Conservation (phyloP, 2,329 filamentous ascomycete species). For the Orbilia quercus region DNA sequence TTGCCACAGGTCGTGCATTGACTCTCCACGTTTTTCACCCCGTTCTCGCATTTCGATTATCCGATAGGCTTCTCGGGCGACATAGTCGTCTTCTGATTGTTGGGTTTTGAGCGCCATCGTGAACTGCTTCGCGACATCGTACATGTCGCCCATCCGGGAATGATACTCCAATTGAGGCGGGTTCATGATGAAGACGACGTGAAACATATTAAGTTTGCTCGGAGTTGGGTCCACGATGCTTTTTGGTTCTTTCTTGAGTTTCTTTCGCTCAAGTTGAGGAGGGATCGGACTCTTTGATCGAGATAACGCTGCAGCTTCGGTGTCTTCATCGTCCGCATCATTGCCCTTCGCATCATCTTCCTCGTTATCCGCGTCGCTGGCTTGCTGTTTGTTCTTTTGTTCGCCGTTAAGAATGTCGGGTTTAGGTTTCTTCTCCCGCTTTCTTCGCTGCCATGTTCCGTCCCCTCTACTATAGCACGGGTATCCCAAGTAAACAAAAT, state of each 20-base stretch:
- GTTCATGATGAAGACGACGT: slow-evolving; percentile 90
- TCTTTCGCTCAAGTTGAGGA: slow-evolving; percentile 65
- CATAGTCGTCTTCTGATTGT: slow-evolving; percentile 87
- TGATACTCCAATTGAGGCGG: slow-evolving; percentile 82
- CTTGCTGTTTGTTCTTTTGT: slow-evolving; percentile 56
- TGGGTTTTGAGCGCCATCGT: slow-evolving; percentile 93
- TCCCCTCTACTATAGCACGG: slow-evolving; percentile 84
- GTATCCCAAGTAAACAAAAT: slow-evolving; percentile 82
- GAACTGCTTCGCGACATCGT: slow-evolving; percentile 88
- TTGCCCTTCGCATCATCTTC: slow-evolving; percentile 62
- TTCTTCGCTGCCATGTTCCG: slow-evolving; percentile 78
- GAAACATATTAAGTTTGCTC: slow-evolving; percentile 76
- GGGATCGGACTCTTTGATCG: slow-evolving; percentile 63
- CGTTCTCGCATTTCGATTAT: slow-evolving; percentile 85
- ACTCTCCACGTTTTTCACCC: slow-evolving; percentile 73
- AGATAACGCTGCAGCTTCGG: slow-evolving; percentile 58
- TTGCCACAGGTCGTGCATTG: slow-evolving; percentile 70
- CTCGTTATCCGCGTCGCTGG: slow-evolving; percentile 61
- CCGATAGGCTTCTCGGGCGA: slow-evolving; percentile 88
- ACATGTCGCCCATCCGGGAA: slow-evolving; percentile 78
- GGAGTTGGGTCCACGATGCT: slow-evolving; percentile 72
- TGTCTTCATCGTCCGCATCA: slow-evolving; percentile 60
- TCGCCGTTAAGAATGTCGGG: slow-evolving; percentile 16
- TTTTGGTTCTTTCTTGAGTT: slow-evolving; percentile 71
- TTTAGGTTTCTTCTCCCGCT: slow-evolving; percentile 64